Evolutionary conservation across 2,329 filamentous ascomycete genomes (phyloP), one percentile per base, ranked within the genome.

Genomic region (Apiospora hydei): DNA sequence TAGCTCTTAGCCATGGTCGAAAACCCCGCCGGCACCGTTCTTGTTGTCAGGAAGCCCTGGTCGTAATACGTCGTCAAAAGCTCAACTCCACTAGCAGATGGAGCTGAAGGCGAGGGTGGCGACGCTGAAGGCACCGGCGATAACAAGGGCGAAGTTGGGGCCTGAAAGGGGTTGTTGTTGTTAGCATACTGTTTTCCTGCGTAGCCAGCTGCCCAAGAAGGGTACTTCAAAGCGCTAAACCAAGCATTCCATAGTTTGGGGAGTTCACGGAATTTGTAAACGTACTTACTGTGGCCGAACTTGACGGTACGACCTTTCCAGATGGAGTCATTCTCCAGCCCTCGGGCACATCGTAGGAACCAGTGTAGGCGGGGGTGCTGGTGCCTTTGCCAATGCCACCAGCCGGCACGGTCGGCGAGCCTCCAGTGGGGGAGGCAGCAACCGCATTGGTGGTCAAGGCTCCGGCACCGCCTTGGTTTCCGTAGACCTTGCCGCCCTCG

Each of bases 291-390:
- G 88, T 86, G 78, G 89, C 90, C 84, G 90, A 89, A 83, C 88
- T 89, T 76, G 90, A 88, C 79, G 93, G 93, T 79, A 94, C 87
- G 78, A 96, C 91, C 85, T 95, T 96, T 80, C 94, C 94, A 76
- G 90, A 89, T 74, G 91, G 86, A 69, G 91, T 94, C 83, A 96
- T 93, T 73, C 91, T 88, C 94, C 94, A 98, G 73, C 93, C 94
- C 77, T 87, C 89, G 53, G 95, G 94, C 72, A 97, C 46, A 47
- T 57, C 49, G 21, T 43, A 47, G 46, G 68, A 49, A 11, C 68
- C 68, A 21, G 30, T 26, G 49, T 88, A 85, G 18, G 86, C 86
- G 72, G 85, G 86, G 26, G 85, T 84, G 76, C 83, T 85, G 73
- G 84, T 88, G 72, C 90, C 89, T 71, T 83, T 83, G 75, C 88